A percentile compares a stretch with the other conserved stretches of the same genome.
phyloP scores from a whole-genome alignment of 2,329 filamentous ascomycete species.

The Fusarium duplospermum region DNA sequence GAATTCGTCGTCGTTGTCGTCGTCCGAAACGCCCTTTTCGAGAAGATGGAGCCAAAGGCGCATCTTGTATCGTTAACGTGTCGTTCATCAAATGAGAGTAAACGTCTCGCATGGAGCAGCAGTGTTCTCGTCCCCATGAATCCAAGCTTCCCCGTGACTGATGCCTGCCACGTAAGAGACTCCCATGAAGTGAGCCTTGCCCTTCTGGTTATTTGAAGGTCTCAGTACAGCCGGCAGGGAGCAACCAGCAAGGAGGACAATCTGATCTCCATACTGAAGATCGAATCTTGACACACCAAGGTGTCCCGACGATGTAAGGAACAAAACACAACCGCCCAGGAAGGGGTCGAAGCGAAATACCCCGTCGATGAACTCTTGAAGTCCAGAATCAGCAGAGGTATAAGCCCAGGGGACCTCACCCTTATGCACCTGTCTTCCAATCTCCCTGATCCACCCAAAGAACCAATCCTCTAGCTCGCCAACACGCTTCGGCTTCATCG shows the following conservation, averaged over 20 bases:
- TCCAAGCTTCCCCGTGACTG: conserved; percentile 26
- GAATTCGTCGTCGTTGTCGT: not conserved
- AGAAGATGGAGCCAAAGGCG: conserved; percentile 4
- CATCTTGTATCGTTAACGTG: not conserved
- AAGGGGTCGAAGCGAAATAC: conserved; percentile 27
- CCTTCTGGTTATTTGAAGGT: not conserved
- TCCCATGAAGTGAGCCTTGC: conserved; percentile 15
- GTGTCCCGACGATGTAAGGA: conserved; percentile 18
- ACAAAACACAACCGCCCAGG: conserved; percentile 18
- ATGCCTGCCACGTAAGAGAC: conserved; percentile 26
- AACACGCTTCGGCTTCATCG: conserved; percentile 4
- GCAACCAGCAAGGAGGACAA: conserved; percentile 23
- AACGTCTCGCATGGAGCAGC: not conserved
- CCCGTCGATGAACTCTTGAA: conserved; percentile 22
- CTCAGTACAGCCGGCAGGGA: conserved; percentile 9
- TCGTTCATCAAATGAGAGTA: conserved; percentile 8
- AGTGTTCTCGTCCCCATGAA: not conserved
- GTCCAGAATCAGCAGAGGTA: conserved; percentile 2
- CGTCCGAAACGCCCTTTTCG: not conserved
- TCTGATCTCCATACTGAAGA: conserved; percentile 7
- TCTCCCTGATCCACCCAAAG: conserved; percentile 15
- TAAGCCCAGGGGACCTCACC: conserved; percentile 19
- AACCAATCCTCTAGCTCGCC: conserved; percentile 19
- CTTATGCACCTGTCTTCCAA: conserved; percentile 10
- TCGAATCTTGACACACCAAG: conserved; percentile 20